phyloP scores from a whole-genome alignment of 1,139 yeast species.

The Pichia sp. region DNA sequence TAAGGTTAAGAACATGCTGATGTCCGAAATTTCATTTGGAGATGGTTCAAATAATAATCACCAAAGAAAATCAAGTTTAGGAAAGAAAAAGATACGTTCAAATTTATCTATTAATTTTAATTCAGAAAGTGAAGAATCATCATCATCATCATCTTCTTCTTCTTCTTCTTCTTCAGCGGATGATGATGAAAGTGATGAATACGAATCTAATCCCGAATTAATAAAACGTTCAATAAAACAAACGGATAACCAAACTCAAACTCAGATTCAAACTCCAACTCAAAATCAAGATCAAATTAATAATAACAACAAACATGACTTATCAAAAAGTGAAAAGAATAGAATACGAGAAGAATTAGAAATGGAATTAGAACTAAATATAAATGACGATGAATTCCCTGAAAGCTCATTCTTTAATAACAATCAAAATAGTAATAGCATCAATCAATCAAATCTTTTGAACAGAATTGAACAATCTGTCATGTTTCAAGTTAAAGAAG shows the following conservation, averaged over 20 bases:
- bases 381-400: slow-evolving; percentile 19
- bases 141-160: too few species aligned
- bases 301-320: not conserved
- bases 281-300: not conserved
- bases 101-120: slow-evolving; percentile 17
- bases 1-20: slow-evolving; percentile 6
- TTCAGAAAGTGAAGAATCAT: slow-evolving; percentile 22
- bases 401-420: slow-evolving; percentile 27
- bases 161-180: slow-evolving; percentile 3
- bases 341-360: slow-evolving; percentile 20
- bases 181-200: slow-evolving; percentile 9
- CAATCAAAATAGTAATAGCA: not conserved
- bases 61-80: not conserved
- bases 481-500: slow-evolving; percentile 17
- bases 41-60: slow-evolving; percentile 9
- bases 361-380: slow-evolving; percentile 13
- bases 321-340: slow-evolving; percentile 19
- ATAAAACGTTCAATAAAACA: not conserved
- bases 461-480: slow-evolving; percentile 15
- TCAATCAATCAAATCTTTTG: slow-evolving; percentile 2
- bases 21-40: slow-evolving; percentile 15
- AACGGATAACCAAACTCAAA: not conserved
- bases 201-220: not conserved
- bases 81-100: slow-evolving; percentile 4
- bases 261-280: too few species aligned